Conservation (phyloP, 2,329 filamentous ascomycete genomes). For the Diaporthe citrichinensis region DNA sequence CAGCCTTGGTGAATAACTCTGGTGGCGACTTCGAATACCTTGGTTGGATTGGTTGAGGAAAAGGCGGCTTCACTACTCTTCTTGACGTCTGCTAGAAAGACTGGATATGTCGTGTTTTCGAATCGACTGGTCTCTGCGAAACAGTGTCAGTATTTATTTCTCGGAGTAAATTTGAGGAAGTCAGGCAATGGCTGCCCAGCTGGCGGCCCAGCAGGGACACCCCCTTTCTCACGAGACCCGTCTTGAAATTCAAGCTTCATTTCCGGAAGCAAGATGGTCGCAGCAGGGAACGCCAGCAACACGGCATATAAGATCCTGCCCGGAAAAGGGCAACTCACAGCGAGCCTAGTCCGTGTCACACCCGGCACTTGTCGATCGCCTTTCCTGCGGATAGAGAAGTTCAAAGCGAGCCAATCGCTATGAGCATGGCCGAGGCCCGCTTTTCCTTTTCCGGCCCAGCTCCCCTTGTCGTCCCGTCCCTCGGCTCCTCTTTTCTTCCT, state of each 20-base stretch:
- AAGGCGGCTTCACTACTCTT: background rate
- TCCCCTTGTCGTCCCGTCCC: background rate
- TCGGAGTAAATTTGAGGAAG: background rate
- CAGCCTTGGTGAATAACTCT: background rate
- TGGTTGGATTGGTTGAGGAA: background rate
- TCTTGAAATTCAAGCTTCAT: slow-evolving; percentile 9
- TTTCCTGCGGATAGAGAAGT: background rate
- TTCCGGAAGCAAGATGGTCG: slow-evolving; percentile 22
- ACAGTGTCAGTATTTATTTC: background rate
- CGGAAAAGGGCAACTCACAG: background rate
- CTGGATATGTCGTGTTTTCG: no score
- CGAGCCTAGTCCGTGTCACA: background rate
- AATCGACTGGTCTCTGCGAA: background rate
- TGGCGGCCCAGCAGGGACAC: background rate
- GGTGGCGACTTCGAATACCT: background rate
- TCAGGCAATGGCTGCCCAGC: background rate
- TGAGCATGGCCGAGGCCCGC: background rate
- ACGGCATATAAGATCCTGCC: background rate
- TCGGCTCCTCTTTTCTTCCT: background rate
- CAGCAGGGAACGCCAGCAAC: background rate
- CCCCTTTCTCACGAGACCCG: background rate
- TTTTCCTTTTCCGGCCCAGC: background rate
- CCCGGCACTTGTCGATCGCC: background rate
- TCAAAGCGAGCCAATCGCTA: slow-evolving; percentile 19
- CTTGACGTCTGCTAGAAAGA: background rate